Percentiles rank a stretch among this genome's conserved stretches.
phyloP scores from a whole-genome alignment of 371 early-diverging fungal genomes.

The Nematocida homosporus region DNA sequence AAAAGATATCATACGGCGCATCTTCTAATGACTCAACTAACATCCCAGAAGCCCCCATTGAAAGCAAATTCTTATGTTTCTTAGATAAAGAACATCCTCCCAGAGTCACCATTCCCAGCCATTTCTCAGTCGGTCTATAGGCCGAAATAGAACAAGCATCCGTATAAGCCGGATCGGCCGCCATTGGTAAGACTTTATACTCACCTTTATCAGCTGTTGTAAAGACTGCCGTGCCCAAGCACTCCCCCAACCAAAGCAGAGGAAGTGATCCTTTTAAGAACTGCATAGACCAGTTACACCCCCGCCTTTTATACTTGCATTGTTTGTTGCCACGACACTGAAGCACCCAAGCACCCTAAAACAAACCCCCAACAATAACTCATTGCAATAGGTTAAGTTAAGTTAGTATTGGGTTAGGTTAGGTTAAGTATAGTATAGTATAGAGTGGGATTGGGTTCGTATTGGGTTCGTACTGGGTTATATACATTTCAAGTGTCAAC shows the following conservation, averaged over 20 bases:
- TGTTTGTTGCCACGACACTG: too few species aligned
- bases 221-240: neutral
- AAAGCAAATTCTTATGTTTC: constrained; percentile 34
- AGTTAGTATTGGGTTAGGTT: too few species aligned
- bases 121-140: neutral
- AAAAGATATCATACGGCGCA: neutral
- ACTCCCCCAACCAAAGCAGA: neutral
- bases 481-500: too few species aligned
- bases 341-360: too few species aligned
- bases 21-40: neutral
- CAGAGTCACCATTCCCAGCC: constrained; percentile 46
- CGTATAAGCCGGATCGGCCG: neutral
- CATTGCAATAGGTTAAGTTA: too few species aligned
- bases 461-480: too few species aligned
- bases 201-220: neutral
- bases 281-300: neutral
- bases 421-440: too few species aligned
- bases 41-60: constrained; percentile 51
- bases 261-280: neutral
- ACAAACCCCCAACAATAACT: too few species aligned
- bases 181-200: constrained; percentile 40
- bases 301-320: too few species aligned
- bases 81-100: constrained; percentile 22
- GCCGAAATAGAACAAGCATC: neutral
- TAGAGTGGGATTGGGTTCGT: too few species aligned